Conservation (phyloP, 106 monocot species). For the Allium cepa region DNA sequence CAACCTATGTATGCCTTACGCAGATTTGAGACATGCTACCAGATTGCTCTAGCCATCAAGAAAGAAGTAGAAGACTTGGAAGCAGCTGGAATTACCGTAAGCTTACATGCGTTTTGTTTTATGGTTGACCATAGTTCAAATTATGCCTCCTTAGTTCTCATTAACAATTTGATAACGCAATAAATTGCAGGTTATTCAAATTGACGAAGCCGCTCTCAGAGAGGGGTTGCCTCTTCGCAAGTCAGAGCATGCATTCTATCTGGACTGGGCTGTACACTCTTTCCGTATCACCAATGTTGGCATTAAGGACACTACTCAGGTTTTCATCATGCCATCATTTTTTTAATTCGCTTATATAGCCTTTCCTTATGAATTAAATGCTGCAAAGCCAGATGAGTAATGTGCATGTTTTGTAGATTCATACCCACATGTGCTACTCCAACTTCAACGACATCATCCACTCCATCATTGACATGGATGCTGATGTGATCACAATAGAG, state of each 20-base stretch:
- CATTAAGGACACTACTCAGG: neutral
- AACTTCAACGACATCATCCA: constrained; percentile 30
- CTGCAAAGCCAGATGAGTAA: no score
- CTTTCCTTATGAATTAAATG: no score
- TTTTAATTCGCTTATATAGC: no score
- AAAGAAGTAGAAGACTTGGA: constrained; percentile 28
- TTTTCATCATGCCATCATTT: neutral
- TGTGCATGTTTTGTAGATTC: neutral
- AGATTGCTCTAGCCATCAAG: constrained; percentile 31
- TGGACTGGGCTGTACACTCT: constrained; percentile 30
- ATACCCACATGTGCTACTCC: constrained; percentile 36
- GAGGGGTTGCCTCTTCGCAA: constrained; percentile 27
- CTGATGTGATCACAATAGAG: constrained; percentile 26
- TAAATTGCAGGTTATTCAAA: constrained; percentile 17
- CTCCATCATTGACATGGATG: constrained; percentile 32
- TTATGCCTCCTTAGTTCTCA: no score
- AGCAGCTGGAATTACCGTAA: constrained; percentile 20
- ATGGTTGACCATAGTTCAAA: neutral
- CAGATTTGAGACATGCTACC: constrained; percentile 29
- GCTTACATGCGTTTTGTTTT: neutral
- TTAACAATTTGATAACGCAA: no score
- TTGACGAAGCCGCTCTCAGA: constrained; percentile 26
- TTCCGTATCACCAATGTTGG: constrained; percentile 23
- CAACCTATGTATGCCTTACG: no score
- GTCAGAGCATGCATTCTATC: constrained; percentile 29